Evolutionary conservation across 2,329 filamentous ascomycete genomes (phyloP), one percentile per base, ranked within the genome.

Genomic region (Diaporthe amygdali): DNA sequence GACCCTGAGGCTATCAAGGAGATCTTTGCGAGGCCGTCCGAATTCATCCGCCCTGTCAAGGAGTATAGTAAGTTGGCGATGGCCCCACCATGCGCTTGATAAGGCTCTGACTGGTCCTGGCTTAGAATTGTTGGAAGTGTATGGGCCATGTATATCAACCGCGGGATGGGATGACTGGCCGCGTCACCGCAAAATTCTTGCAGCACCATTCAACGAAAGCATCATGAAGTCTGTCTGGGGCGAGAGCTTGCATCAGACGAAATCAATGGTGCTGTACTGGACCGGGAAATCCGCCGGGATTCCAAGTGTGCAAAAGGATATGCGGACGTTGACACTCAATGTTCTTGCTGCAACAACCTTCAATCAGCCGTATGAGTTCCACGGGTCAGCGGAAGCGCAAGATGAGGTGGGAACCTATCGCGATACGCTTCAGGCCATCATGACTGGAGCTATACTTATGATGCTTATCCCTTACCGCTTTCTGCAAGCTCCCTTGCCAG

Each of bases 151-250:
- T 54, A 73, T 80, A n/a, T 78, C 75, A 1, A 80, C 77, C 0
- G 78, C 74, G 5, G 67, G 70, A 10, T 77, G 72, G 75, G 74
- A 77, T 5, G 76, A 78, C n/a, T 79, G 78, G 78, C 71, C 76
- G 39, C 77, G 77, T 6, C 79, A 80, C 32, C 76, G 78, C 0
- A 79, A 76, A 52, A 70, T 75, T 0, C 51, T 78, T 8, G 78
- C 77, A 0, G 63, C 76, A 3, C 77, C 77, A 0, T 79, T 79
- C 66, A 80, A 78, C 51, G 77, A 79, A 71, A 72, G 64, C 6
- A 75, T 76, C 12, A 79, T 77, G 74, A 70, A 71, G 6, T 76
- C 73, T n/a, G 78, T 79, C 14, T 80, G 78, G 78, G 72, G 71
- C 1, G 77, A 79, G 41, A 73, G 75, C 1, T 46, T 78, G 0